Evolutionary conservation across 2,329 filamentous ascomycete species (phyloP), one percentile per base, ranked within the genome.

Genomic region (Neodidymelliopsis sp.): DNA sequence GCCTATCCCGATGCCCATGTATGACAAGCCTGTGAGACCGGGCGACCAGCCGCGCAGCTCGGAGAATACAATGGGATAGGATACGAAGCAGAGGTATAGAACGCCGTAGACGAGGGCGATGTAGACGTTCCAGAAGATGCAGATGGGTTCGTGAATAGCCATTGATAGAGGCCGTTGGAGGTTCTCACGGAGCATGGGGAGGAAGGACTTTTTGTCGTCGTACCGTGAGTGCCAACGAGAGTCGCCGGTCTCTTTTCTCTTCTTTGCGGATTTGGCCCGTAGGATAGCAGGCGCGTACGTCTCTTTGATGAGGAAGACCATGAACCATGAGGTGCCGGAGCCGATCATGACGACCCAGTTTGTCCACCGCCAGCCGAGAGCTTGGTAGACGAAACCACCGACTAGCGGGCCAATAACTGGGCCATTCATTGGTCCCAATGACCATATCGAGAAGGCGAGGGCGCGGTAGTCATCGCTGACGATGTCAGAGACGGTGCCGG

Each of bases 41-140:
- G 87, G 78, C 2, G 80, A 80, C 92, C 91, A 97, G 52, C 90
- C 90, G 13, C 92, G 87, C 49, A 84, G 74, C 29, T 87, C 78
- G 9, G 80, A 79, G 73, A 94, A 96, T 49, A 96, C 88, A 50
- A 95, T 88, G 0, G 91, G 91, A 69, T 95, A 95, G 10, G 90
- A 90, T 12, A 95, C 87, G 75, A 96, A 96, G 73, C 90, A 95
- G 23, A 96, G 84, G 65, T 94, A 94, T 1, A 97, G 78, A 29
- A 96, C 91, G 13, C 86, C 89, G 69, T 96, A 96, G 25, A 96
- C 84, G 28, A 96, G 77, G 0, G 89, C 83, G 55, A 88, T 83
- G 59, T 88, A 88, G 24, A 85, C 70, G 63, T 88, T 83, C 85
- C 85, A 93, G 67, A 85, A 86, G 22, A 92, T 88, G 76, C 89